Conservation (phyloP, 2,329 filamentous ascomycete species). For the Fusarium sacchari region DNA sequence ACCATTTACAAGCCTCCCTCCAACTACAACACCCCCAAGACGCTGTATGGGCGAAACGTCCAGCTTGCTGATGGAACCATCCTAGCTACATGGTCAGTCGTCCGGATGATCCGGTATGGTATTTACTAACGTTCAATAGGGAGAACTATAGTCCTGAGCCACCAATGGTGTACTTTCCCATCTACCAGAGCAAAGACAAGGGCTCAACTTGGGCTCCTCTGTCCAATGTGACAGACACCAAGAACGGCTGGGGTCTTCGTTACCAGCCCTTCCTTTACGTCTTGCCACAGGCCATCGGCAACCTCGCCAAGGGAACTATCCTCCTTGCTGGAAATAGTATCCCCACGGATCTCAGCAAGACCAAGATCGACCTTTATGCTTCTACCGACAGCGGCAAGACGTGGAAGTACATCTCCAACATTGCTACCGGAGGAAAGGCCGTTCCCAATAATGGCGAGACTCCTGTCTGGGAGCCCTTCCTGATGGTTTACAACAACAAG, state of each 20-base stretch:
- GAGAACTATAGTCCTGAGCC: constrained; percentile 65
- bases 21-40: not conserved
- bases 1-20: not conserved
- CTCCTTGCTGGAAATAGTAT: constrained; percentile 14
- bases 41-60: accelerated
- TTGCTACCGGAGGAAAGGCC: constrained; percentile 16
- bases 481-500: constrained; percentile 14
- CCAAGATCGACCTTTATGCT: constrained; percentile 28
- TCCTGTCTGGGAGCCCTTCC: constrained; percentile 25
- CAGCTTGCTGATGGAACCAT: constrained; percentile 6
- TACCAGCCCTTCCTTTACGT: constrained; percentile 76
- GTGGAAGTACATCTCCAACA: constrained; percentile 22
- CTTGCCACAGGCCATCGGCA: constrained; percentile 65
- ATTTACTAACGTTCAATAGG: constrained; percentile 47
- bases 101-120: accelerated
- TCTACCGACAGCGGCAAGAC: constrained; percentile 1
- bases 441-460: constrained; percentile 5
- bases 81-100: not conserved
- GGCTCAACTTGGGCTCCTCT: constrained; percentile 70
- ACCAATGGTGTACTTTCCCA: constrained; percentile 62
- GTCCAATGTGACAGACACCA: constrained; percentile 69
- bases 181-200: constrained; percentile 60
- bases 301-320: constrained; percentile 56
- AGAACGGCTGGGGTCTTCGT: constrained; percentile 71
- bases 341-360: not conserved